Percentiles rank a stretch among this genome's conserved stretches.
phyloP scores from a whole-genome alignment of 129 eudicot genomes.

The Chrysanthemum lavandulifolium region DNA sequence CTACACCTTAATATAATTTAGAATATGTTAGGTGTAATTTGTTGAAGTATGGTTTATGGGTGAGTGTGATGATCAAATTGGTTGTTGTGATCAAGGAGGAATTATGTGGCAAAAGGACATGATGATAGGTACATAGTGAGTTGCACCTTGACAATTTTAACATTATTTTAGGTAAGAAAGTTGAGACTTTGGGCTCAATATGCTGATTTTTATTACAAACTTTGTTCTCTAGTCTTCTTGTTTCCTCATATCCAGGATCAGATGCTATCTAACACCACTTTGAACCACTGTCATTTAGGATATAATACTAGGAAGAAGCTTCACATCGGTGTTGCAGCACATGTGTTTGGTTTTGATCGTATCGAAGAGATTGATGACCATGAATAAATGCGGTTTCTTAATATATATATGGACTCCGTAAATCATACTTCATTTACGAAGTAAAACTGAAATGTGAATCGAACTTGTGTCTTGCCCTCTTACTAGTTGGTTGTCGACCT shows the following conservation, averaged over 20 bases:
- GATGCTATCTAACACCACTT: slow-evolving; percentile 23
- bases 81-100: slow-evolving; percentile 27
- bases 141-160: slow-evolving; percentile 28
- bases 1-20: slow-evolving; percentile 13
- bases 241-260: slow-evolving; percentile 36
- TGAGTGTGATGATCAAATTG: slow-evolving; percentile 23
- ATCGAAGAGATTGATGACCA: background rate
- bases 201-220: slow-evolving; percentile 22
- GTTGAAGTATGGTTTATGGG: slow-evolving; percentile 32
- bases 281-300: slow-evolving; percentile 25
- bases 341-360: slow-evolving; percentile 22
- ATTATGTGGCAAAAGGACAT: slow-evolving; percentile 29
- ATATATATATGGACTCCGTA: too few species aligned
- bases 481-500: background rate
- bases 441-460: background rate
- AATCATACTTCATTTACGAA: background rate
- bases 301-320: slow-evolving; percentile 13
- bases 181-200: slow-evolving; percentile 22
- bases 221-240: slow-evolving; percentile 31
- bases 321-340: slow-evolving; percentile 23
- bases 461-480: background rate
- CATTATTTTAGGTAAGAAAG: slow-evolving; percentile 25
- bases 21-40: slow-evolving; percentile 29
- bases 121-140: slow-evolving; percentile 40
- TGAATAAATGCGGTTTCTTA: background rate